Evolutionary conservation across 106 monocot genomes (phyloP), one percentile per base, ranked within the genome.

Genomic region (Acorus calamus): DNA sequence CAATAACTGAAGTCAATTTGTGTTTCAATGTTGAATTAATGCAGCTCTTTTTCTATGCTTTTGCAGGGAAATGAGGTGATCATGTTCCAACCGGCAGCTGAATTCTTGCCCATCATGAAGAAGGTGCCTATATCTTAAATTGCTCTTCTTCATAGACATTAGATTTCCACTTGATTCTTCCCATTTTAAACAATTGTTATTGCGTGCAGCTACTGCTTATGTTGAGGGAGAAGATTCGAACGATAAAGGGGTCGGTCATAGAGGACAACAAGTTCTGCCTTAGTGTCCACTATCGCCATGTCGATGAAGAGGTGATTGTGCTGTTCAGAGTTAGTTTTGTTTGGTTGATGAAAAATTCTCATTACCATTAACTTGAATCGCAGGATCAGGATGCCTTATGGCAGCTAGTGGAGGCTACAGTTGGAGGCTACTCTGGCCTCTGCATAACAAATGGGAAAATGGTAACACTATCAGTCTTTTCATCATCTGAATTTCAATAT

Each of bases 221-320:
- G 41, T 50, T 68, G 58, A 50, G 59, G 46, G 68, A 68, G 58
- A 68, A 59, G 50, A 68, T 58, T 11, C n/a, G 41, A 1, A 14
- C 57, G n/a, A 68, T 68, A 57, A 5, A 3, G 11, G 68, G 68
- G 11, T 47, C 59, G 7, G 9, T 68, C 57, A 59, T 68, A 49
- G 68, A 68, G 11, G 43, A 68, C 28, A 68, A 68, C 8, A 68
- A 68, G 7, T 68, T 68, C 50, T 68, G 68, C 59, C 28, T 68
- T 41, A 68, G 49, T 14, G 68, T 68, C 28, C 68, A 68, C 44
- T 68, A 57, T 42, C 68, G 68, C 3, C 47, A 58, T 41, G 68
- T 68, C 4, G 46, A 58, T 44, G 42, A 68, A 68, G 42, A 68
- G 41, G 68, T 68, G 59, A 28, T 28, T 28, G 28, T 28, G 28